A percentile compares a stretch with the other conserved stretches of the same genome.
These are phyloP conservation scores for Exsudoporus frostii DNA, from an alignment of 768 basidiomycete genomes.

Conservation along the genomic window DNA sequence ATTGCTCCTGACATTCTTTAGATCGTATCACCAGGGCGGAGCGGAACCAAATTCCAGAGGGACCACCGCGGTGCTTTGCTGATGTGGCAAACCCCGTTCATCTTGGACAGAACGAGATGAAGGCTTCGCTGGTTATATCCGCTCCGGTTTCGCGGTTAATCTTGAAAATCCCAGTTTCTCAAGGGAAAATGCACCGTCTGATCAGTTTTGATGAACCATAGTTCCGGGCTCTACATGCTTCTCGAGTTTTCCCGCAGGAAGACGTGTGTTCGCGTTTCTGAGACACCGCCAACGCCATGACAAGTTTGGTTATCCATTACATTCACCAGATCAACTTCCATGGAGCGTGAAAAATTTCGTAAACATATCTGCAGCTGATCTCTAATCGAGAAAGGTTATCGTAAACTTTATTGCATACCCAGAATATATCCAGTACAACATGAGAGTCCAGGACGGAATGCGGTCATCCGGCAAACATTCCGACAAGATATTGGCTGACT, in stretches of 20 bases:
- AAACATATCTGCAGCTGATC: conserved; percentile 20
- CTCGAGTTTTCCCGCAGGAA: conserved; percentile 17
- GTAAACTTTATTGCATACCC: conserved; percentile 33
- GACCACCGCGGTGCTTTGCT: not conserved
- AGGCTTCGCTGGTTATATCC: conserved; percentile 7
- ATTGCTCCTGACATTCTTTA: conserved; percentile 4
- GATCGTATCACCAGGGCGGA: conserved; percentile 2
- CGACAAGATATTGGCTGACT: conserved; percentile 92
- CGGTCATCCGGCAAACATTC: conserved; percentile 79
- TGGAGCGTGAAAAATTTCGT: conserved; percentile 13
- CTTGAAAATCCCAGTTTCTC: conserved; percentile 20
- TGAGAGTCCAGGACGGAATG: conserved; percentile 7
- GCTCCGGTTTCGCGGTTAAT: conserved; percentile 22
- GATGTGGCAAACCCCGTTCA: not conserved
- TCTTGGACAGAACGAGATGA: not conserved
- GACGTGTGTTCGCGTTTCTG: conserved; percentile 16
- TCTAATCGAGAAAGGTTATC: conserved; percentile 33
- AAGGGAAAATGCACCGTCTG: conserved; percentile 10
- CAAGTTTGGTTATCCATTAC: conserved; percentile 6
- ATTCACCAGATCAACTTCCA: conserved; percentile 14
- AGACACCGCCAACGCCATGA: conserved; percentile 9
- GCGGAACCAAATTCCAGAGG: conserved; percentile 13
- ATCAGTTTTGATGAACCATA: conserved; percentile 24
- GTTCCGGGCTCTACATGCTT: conserved; percentile 7
- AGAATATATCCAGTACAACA: conserved; percentile 7